These are phyloP conservation scores for Rubroshorea leprosula DNA, from an alignment of 345 rosid genomes.

Conservation along the genomic window DNA sequence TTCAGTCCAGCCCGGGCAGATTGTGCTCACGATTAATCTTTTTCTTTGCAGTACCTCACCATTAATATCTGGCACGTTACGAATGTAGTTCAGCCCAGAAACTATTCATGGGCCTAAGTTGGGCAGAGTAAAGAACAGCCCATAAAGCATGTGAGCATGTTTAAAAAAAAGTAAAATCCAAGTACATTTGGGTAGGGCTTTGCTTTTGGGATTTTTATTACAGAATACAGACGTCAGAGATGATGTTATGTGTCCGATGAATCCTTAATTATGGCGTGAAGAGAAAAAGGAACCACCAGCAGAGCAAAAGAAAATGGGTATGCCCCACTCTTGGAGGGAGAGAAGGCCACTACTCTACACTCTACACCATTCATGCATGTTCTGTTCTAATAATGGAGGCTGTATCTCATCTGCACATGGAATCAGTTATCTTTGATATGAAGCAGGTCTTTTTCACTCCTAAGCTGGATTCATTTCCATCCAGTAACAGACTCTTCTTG, in stretches of 20 bases:
- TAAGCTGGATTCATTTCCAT: too few species aligned
- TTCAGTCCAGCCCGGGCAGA: too few species aligned
- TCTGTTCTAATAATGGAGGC: neutral
- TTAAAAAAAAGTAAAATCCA: neutral
- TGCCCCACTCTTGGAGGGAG: neutral
- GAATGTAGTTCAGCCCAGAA: neutral
- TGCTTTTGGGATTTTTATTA: neutral
- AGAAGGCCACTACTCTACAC: neutral
- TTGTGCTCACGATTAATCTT: too few species aligned
- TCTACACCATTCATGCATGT: neutral
- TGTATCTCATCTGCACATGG: neutral
- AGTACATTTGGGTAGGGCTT: neutral
- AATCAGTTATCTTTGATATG: neutral
- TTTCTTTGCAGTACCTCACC: too few species aligned
- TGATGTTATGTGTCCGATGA: conserved; percentile 4
- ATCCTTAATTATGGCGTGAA: neutral
- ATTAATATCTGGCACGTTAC: too few species aligned
- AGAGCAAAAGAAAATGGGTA: conserved; percentile 11
- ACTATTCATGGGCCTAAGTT: neutral
- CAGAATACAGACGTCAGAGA: conserved; percentile 3
- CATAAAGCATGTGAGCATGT: too few species aligned
- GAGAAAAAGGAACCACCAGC: conserved; percentile 13
- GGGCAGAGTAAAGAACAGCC: too few species aligned
- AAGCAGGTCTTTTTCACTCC: neutral
- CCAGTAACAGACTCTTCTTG: neutral